These are phyloP conservation scores for Aspergillus sp. DNA, from an alignment of 2,329 filamentous ascomycete genomes.

Conservation along the genomic window DNA sequence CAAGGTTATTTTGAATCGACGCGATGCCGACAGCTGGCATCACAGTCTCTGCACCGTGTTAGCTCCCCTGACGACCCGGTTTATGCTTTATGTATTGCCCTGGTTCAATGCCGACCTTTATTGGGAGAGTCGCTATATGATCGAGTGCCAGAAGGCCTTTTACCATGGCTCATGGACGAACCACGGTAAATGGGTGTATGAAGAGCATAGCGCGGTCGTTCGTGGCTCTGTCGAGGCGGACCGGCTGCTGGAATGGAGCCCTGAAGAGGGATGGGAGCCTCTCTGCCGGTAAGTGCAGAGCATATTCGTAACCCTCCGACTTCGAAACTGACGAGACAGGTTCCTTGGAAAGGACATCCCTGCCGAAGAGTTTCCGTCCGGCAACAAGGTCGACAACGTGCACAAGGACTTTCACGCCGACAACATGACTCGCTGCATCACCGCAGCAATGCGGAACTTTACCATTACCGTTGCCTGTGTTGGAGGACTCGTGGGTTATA, in stretches of 20 bases:
- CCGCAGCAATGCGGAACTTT: too few relatives aligned
- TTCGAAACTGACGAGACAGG: not conserved
- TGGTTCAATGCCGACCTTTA: slow-evolving; percentile 13
- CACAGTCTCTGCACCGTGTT: slow-evolving; percentile 4
- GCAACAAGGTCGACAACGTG: slow-evolving; percentile 5
- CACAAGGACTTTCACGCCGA: not conserved
- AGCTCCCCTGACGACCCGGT: not conserved
- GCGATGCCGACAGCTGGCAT: slow-evolving; percentile 19
- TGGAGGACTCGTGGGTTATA: too few relatives aligned
- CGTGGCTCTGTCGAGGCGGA: not conserved
- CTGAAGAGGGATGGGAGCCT: slow-evolving; percentile 17
- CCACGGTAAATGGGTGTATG: slow-evolving; percentile 13
- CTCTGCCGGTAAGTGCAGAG: slow-evolving; percentile 8
- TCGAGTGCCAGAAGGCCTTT: not conserved
- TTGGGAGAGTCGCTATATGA: slow-evolving; percentile 6
- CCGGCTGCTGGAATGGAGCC: slow-evolving; percentile 11
- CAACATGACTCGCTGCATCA: not conserved
- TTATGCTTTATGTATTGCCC: slow-evolving; percentile 1
- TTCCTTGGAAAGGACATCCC: slow-evolving; percentile 11
- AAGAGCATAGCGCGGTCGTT: slow-evolving; percentile 11
- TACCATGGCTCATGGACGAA: slow-evolving; percentile 4
- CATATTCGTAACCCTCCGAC: not conserved
- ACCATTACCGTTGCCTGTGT: too few relatives aligned
- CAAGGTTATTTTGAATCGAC: slow-evolving; percentile 24
- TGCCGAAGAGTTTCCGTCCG: slow-evolving; percentile 4